Percentiles rank a stretch among this genome's conserved stretches.
Evolutionary conservation across 108 stramenopile genomes (phyloP).

Genomic region (Mediolabrus comicus): DNA sequence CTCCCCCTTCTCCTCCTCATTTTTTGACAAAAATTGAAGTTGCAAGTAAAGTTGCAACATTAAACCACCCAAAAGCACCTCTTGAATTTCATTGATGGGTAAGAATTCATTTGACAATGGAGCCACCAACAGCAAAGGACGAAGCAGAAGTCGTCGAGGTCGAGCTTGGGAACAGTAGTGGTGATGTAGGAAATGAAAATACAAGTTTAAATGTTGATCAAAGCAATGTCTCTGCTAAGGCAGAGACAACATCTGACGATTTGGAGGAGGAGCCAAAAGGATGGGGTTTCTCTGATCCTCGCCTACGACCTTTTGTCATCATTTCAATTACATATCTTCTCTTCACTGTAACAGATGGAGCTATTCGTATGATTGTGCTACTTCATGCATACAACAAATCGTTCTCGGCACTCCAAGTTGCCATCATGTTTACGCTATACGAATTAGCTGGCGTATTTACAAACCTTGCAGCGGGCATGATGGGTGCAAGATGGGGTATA

Average conservation of each 20-base stretch:
- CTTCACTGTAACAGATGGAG: constrained; percentile 95
- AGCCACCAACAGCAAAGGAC: neutral
- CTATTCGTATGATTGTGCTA: constrained; percentile 92
- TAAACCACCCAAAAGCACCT: too few species aligned
- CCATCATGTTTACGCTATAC: constrained; percentile 93
- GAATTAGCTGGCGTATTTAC: constrained; percentile 94
- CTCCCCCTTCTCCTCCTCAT: too few species aligned
- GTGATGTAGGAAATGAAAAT: neutral
- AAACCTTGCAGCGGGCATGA: constrained; percentile 89
- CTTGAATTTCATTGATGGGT: too few species aligned
- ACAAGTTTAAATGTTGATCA: neutral
- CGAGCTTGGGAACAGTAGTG: neutral
- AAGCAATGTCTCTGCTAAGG: neutral
- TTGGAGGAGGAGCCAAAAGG: constrained; percentile 22
- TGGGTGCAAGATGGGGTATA: constrained; percentile 89
- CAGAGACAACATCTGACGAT: neutral
- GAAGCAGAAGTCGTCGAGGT: neutral
- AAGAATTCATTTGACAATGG: too few species aligned
- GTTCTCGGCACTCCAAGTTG: constrained; percentile 89
- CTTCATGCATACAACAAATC: constrained; percentile 90
- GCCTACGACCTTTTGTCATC: constrained; percentile 86
- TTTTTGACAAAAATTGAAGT: too few species aligned
- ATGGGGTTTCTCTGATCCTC: constrained; percentile 42
- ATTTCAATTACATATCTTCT: constrained; percentile 88
- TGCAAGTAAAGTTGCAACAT: neutral